Conservation (phyloP, 208 protist genomes). For the Leishmania major region DNA sequence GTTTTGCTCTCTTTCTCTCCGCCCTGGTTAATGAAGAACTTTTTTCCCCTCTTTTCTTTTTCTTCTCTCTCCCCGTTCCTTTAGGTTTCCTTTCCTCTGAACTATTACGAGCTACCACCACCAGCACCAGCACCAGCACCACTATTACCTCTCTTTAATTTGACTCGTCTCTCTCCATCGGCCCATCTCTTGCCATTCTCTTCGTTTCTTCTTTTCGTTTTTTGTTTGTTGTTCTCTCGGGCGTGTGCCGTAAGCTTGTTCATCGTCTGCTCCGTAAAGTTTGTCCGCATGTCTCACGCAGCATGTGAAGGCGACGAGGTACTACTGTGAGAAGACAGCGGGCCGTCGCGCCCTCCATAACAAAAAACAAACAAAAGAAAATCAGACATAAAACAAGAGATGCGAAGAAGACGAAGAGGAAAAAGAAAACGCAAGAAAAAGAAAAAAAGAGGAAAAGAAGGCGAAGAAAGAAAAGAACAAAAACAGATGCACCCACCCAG, state of each 20-base stretch:
- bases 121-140: neutral
- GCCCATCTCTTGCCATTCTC: neutral
- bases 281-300: neutral
- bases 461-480: neutral
- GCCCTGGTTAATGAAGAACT: neutral
- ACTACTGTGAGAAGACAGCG: neutral
- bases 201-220: neutral
- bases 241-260: neutral
- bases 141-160: neutral
- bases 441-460: neutral
- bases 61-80: neutral
- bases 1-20: neutral
- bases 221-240: neutral
- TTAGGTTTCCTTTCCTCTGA: constrained; percentile 6
- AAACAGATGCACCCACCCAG: neutral
- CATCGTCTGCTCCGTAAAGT: too few species aligned
- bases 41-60: neutral
- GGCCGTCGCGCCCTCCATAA: too few species aligned
- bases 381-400: too few species aligned
- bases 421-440: neutral
- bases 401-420: neutral
- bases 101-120: neutral
- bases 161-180: neutral
- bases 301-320: neutral
- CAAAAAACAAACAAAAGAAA: neutral